Conservation (phyloP, 192 early-diverging fungal species). For the Podila verticillata region DNA sequence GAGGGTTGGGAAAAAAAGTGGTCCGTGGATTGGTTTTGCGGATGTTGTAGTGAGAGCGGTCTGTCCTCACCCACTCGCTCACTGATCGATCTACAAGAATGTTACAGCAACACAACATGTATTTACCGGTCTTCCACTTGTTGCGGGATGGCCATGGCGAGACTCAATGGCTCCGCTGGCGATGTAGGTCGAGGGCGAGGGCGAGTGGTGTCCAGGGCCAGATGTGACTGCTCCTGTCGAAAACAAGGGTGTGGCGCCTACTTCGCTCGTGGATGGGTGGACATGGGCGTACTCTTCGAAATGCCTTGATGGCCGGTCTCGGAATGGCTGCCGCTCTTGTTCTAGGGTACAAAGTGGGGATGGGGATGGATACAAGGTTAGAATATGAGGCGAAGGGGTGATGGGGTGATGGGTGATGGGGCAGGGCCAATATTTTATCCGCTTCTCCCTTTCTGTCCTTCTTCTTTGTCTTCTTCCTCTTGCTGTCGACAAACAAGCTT, state of each 20-base stretch:
- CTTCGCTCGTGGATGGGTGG: neutral
- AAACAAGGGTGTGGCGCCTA: neutral
- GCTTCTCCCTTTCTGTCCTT: too few species aligned
- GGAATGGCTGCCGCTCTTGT: neutral
- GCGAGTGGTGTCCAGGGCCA: neutral
- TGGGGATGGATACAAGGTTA: neutral
- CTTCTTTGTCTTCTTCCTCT: too few species aligned
- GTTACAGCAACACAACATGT: too few species aligned
- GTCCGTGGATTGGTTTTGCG: too few species aligned
- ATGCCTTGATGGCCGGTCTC: neutral
- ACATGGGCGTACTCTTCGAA: conserved; percentile 2
- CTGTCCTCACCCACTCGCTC: too few species aligned
- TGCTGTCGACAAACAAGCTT: too few species aligned
- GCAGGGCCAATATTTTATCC: too few species aligned
- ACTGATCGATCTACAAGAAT: neutral
- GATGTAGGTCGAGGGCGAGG: neutral
- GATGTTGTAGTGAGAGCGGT: neutral
- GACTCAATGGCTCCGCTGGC: neutral
- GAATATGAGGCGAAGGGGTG: too few species aligned
- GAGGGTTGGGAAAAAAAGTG: too few species aligned
- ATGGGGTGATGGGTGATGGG: too few species aligned
- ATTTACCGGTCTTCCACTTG: neutral
- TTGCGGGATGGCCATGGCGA: neutral
- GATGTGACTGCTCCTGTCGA: neutral
- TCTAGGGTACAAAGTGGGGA: neutral